Evolutionary conservation across 805 yeast species (phyloP).

Genomic region (Suhomyces xylopsoci): DNA sequence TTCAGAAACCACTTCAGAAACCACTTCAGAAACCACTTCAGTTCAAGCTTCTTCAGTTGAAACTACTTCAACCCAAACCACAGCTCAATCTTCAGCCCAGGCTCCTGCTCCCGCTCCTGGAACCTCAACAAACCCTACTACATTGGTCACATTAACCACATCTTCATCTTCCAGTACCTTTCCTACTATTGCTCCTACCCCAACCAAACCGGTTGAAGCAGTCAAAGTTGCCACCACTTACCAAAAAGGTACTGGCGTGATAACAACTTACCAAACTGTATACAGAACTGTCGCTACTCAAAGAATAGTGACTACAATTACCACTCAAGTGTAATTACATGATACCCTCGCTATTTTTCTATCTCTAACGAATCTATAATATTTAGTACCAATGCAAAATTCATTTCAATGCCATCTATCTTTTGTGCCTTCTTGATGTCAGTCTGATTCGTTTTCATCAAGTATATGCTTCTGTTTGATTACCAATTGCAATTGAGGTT

Average conservation of each 20-base stretch:
- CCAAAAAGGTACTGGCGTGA: neutral
- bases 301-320: slow-evolving; percentile 2
- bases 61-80: slow-evolving; percentile 1
- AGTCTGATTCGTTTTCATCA: too few species aligned
- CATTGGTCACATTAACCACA: neutral
- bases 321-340: neutral
- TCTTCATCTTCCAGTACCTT: slow-evolving; percentile 4
- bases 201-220: neutral
- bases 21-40: slow-evolving; percentile 5
- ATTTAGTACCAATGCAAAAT: neutral
- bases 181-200: neutral
- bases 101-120: neutral
- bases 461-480: neutral
- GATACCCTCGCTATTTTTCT: neutral
- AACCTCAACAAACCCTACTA: neutral
- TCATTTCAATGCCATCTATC: neutral
- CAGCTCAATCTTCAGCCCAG: slow-evolving; percentile 1
- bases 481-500: slow-evolving; percentile 16
- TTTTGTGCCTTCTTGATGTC: neutral
- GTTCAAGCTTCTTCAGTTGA: neutral
- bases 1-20: neutral
- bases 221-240: neutral
- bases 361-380: neutral
- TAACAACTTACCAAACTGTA: slow-evolving; percentile 3
- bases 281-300: slow-evolving; percentile 7